Conservation (phyloP, 345 rosid genomes). For the Mangifera indica region DNA sequence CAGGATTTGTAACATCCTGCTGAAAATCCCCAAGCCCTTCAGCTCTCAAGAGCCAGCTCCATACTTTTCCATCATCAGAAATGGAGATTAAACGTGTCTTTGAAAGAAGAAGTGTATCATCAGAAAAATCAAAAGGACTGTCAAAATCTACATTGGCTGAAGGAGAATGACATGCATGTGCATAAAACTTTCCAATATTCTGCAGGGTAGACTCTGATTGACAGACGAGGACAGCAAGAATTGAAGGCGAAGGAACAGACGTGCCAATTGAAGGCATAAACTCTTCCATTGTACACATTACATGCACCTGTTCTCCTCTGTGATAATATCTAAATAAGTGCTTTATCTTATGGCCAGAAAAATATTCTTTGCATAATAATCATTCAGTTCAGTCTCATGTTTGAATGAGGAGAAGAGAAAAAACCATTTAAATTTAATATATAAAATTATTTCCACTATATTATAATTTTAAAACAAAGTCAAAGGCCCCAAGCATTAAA, state of each 20-base stretch:
- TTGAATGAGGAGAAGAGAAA: neutral
- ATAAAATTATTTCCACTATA: no score
- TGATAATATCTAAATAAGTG: constrained; percentile 31
- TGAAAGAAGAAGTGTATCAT: constrained; percentile 64
- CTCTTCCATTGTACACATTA: constrained; percentile 81
- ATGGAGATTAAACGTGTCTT: constrained; percentile 75
- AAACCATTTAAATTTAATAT: neutral
- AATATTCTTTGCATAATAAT: constrained; percentile 17
- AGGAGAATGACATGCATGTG: constrained; percentile 48
- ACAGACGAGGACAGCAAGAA: constrained; percentile 59
- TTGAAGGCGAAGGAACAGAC: constrained; percentile 70
- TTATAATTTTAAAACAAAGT: no score
- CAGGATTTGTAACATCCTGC: constrained; percentile 34
- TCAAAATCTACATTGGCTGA: constrained; percentile 58
- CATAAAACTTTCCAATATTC: constrained; percentile 63
- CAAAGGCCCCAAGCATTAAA: no score
- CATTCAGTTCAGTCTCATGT: constrained; percentile 21
- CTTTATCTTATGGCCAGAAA: neutral
- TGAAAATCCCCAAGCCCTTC: constrained; percentile 62
- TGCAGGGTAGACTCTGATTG: constrained; percentile 81
- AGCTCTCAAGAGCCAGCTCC: constrained; percentile 90
- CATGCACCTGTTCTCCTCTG: constrained; percentile 91
- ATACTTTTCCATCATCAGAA: constrained; percentile 92
- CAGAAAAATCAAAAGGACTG: constrained; percentile 83
- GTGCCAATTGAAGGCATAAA: constrained; percentile 87